Evolutionary conservation across 2,329 filamentous ascomycete genomes (phyloP), one percentile per base, ranked within the genome.

Genomic region (Hypoxylon sp.): DNA sequence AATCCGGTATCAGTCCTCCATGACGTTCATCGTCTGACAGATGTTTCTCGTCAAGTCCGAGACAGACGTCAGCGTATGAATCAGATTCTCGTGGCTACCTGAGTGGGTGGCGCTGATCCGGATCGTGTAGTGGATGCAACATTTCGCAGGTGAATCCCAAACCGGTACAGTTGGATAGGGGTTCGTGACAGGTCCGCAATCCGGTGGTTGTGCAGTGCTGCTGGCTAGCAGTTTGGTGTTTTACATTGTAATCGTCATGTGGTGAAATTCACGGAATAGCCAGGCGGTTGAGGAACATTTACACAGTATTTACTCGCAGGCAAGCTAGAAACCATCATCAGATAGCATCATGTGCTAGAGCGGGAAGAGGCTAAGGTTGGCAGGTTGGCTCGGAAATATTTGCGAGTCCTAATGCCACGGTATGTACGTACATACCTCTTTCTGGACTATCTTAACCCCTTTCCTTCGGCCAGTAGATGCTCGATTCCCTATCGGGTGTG

Each of bases 401-500:
- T n/a, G n/a, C n/a, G n/a, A n/a, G n/a, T n/a, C n/a, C n/a, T n/a
- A n/a, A n/a, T n/a, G n/a, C n/a, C n/a, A n/a, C n/a, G n/a, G n/a
- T n/a, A n/a, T n/a, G n/a, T n/a, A 17, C 21, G n/a, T 17, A n/a
- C 10, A 4, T 17, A 3, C 21, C 11, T 6, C 23, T 13, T 41
- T 23, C 9, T 17, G 15, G 37, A n/a, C 18, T 21, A 24, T 5
- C n/a, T 13, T 41, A 24, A 47, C 27, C 48, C 60, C 60, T 48
- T 48, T 55, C 60, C 45, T 15, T 60, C 33, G 40, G 43, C 57
- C 48, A 60, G 41, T 48, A 43, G 48, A 53, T 48, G 29, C 43
- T 43, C 41, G 41, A 56, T 60, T 57, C 60, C 60, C 20, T 26
- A 57, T 57, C 49, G 52, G 53, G 56, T 26, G 48, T 42, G 47